Conservation (phyloP, 2,329 filamentous ascomycete species). For the Xylariaceae sp. region DNA sequence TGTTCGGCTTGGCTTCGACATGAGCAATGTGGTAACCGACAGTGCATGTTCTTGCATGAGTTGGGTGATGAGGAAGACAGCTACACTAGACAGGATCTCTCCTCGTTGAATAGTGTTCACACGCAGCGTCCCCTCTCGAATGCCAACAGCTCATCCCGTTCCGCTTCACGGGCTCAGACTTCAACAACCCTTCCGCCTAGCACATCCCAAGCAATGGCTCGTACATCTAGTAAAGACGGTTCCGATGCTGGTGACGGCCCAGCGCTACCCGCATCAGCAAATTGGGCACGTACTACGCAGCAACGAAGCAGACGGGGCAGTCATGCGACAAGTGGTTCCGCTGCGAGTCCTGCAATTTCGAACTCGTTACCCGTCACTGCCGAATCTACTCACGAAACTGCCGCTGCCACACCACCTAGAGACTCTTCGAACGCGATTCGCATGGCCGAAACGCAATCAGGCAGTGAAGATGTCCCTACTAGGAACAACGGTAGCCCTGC, state of each 20-base stretch:
- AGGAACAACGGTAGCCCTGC: conserved; percentile 2
- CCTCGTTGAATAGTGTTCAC: conserved; percentile 86
- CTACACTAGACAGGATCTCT: conserved; percentile 90
- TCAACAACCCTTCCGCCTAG: conserved; percentile 32
- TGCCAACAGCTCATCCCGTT: conserved; percentile 48
- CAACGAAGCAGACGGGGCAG: conserved; percentile 68
- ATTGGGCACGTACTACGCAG: conserved; percentile 75
- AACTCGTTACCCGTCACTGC: conserved; percentile 50
- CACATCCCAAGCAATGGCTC: conserved; percentile 61
- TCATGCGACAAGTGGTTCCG: conserved; percentile 74
- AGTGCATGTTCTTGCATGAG: conserved; percentile 98
- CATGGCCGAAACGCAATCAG: conserved; percentile 25
- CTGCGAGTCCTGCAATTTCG: conserved; percentile 76
- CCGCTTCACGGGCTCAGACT: conserved; percentile 49
- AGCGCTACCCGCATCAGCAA: conserved; percentile 88
- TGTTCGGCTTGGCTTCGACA: conserved; percentile 95
- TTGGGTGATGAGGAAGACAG: conserved; percentile 97
- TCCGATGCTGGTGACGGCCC: conserved; percentile 74
- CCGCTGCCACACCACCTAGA: conserved; percentile 30
- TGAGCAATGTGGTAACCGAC: conserved; percentile 89
- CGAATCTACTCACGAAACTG: conserved; percentile 44
- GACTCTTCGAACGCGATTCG: conserved; percentile 15
- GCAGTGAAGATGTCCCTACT: conserved; percentile 8
- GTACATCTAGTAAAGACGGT: conserved; percentile 74
- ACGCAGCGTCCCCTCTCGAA: conserved; percentile 65